Base-by-base conservation (phyloP, 2,329 filamentous ascomycete genomes). In the Cercospora sp. region DNA sequence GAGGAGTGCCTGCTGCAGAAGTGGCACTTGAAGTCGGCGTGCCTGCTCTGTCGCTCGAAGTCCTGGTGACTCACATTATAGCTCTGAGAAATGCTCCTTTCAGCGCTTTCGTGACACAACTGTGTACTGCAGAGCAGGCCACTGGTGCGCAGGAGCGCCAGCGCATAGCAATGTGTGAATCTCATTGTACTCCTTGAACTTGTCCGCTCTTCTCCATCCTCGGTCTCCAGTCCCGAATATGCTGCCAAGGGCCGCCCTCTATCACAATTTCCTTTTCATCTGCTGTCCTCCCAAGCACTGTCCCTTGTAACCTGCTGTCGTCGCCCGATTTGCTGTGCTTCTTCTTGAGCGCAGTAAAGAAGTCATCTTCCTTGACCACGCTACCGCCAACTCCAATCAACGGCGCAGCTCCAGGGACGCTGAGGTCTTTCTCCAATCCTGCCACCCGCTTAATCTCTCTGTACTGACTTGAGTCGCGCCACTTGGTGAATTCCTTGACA, bases 261-360 rank as follows among this genome's bases (percentile, higher is more conserved):
- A 97, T 90, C 62, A 89, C 84, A 30, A 97, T 82, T 7, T 90
- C 87, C 75, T 88, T 88, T 66, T 89, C 86, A 72, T 97, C 92
- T 60, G 86, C 86, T 55, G 85, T 84, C 72, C 89, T 89, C 3
- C 94, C 94, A 10, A 98, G 84, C 0, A 95, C 86, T 0, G 94
- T 97, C 31, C 92, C 93, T 73, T 90, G 88, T 78, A 93, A 97
- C 75, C 94, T 90, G 9, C 90, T 90, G 76, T 97, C 93, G 75
- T 96, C 93, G 9, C 70, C 73, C 26, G 91, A 91, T 74, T 95
- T 96, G 81, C 90, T 93, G 79, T 97, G 92, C 77, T 96, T 97
- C 81, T 94, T 95, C 80, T 97, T 97, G 51, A 98, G 82, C 4
- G 89, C 79, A 20, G 79, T 83, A 62, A 85, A 69, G 68, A 83